Evolutionary conservation across 306 rosid species (phyloP), one percentile per base, ranked within the genome.

Genomic region (Cucurbita moschata): DNA sequence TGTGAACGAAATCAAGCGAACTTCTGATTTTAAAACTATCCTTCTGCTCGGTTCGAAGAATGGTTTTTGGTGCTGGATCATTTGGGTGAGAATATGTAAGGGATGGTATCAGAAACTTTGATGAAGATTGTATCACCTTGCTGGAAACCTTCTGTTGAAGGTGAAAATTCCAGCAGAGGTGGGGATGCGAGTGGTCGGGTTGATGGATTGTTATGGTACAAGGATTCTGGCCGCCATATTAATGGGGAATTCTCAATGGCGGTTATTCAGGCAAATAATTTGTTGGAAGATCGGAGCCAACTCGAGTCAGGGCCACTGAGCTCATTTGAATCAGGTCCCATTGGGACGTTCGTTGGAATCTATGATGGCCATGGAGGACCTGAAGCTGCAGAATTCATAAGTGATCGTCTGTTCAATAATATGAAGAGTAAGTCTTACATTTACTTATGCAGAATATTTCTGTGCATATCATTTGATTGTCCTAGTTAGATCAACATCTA

Each of bases 301-400:
- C 85, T 91, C 76, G 99, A 89, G 82, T 95, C 99, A 0, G 97
- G 99, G 18, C 83, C 91, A 1, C 38, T 95, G 87, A 83, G 93
- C 76, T 88, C 80, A 1, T 12, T 23, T 7, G 88, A 83, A 37
- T 81, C 83, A 1, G 90, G 86, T 75, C 85, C 90, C 71, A 79
- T 50, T 42, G 99, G 91, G 58, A 95, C 99, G 74, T 91, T 89
- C 78, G 96, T 91, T 55, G 99, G 99, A 58, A 72, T 95, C 39
- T 91, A 95, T 71, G 99, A 95, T 76, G 99, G 99, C 3, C 99
- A 95, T 76, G 99, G 96, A 57, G 99, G 97, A 78, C 96, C 99
- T 21, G 99, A 91, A 77, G 81, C 96, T 76, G 73, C 99, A 15
- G 89, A 89, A 40, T 95, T 95, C 70, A 78, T 95, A 35, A 89